Percentiles rank a stretch among this genome's conserved stretches.
These are phyloP conservation scores for Kurtzmaniella quercitrusa DNA, from an alignment of 1,139 yeast genomes.

Conservation along the genomic window DNA sequence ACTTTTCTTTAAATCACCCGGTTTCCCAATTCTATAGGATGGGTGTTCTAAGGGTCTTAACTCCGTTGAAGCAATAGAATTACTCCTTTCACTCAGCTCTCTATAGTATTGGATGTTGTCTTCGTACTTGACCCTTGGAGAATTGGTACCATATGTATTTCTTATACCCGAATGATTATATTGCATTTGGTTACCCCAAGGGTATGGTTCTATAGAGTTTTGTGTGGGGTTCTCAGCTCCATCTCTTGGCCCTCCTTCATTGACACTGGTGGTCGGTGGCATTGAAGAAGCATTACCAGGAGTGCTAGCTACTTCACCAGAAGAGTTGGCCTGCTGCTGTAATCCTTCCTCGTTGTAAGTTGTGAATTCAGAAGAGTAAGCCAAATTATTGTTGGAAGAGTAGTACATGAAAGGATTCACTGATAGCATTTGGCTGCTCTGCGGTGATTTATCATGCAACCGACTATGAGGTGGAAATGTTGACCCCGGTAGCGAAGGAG, in stretches of 20 bases:
- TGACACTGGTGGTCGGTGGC: constrained; percentile 1
- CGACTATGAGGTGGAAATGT: constrained; percentile 1
- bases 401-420: constrained; percentile 3
- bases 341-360: not conserved
- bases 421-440: constrained; percentile 2
- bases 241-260: constrained; percentile 7
- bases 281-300: not conserved
- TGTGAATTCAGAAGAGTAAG: not conserved
- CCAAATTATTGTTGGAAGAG: constrained; percentile 1
- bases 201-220: not conserved
- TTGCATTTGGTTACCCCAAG: not conserved
- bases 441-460: not conserved
- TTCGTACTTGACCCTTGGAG: not conserved
- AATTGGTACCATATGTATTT: not conserved
- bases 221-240: not conserved
- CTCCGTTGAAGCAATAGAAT: not conserved
- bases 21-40: not conserved
- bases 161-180: not conserved
- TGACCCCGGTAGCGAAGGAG: constrained; percentile 9
- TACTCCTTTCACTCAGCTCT: not conserved
- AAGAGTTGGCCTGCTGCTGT: constrained; percentile 7
- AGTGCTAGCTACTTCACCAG: constrained; percentile 6
- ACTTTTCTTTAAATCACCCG: not conserved
- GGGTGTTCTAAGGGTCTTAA: not conserved
- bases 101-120: not conserved